Conservation (phyloP, 805 yeast genomes). For the Myxozyma sirexii region DNA sequence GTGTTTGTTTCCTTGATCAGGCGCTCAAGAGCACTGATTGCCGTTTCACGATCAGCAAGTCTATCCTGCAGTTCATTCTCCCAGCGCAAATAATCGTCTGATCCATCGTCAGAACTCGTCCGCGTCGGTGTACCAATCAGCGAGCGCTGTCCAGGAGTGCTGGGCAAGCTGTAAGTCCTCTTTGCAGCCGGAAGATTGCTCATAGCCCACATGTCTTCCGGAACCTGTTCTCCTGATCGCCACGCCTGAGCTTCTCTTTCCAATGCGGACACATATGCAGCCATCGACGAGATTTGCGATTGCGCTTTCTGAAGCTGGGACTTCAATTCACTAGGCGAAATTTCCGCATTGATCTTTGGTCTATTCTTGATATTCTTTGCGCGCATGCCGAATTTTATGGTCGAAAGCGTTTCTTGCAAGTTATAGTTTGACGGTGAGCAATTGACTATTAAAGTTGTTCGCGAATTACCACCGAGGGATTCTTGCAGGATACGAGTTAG, state of each 20-base stretch:
- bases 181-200: conserved; percentile 8
- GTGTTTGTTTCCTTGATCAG: conserved; percentile 9
- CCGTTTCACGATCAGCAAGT: conserved; percentile 38
- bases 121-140: not conserved
- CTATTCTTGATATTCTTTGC: conserved; percentile 69
- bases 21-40: conserved; percentile 32
- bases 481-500: conserved; percentile 77
- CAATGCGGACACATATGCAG: conserved; percentile 45
- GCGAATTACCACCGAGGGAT: conserved; percentile 78
- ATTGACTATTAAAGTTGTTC: conserved; percentile 71
- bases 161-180: conserved; percentile 1
- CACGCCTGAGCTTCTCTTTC: conserved; percentile 48
- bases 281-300: conserved; percentile 38
- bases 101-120: conserved; percentile 23
- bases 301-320: conserved; percentile 44
- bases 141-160: conserved; percentile 12
- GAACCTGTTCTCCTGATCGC: conserved; percentile 43
- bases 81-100: conserved; percentile 38
- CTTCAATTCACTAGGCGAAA: conserved; percentile 54
- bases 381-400: conserved; percentile 72
- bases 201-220: conserved; percentile 38
- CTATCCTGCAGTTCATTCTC: conserved; percentile 43
- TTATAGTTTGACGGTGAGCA: conserved; percentile 67
- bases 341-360: conserved; percentile 65
- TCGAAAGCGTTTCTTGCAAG: conserved; percentile 66